Evolutionary conservation across 768 basidiomycete genomes (phyloP).

Genomic region (Epithele typhae): DNA sequence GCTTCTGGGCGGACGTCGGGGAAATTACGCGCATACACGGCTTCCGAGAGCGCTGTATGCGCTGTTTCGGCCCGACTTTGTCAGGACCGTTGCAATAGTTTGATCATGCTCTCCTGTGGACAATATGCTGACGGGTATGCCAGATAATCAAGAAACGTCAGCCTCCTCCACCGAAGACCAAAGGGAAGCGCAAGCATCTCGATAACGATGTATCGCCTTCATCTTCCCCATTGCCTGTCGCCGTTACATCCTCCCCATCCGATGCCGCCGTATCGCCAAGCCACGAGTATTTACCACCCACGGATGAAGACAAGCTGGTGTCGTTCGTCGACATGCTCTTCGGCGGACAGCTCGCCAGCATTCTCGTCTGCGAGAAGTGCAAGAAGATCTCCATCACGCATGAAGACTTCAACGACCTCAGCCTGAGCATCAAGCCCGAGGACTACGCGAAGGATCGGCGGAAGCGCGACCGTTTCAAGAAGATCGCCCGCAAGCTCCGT

Average conservation of each 20-base stretch:
- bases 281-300: constrained; percentile 3
- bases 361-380: constrained; percentile 92
- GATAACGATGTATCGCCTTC: neutral
- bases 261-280: too few relatives aligned
- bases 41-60: too few relatives aligned
- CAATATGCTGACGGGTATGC: too few relatives aligned
- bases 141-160: constrained; percentile 78
- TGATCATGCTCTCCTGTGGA: too few relatives aligned
- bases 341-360: constrained; percentile 82
- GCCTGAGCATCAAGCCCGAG: constrained; percentile 81
- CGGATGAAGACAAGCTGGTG: constrained; percentile 45
- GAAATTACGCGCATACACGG: too few relatives aligned
- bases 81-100: too few relatives aligned
- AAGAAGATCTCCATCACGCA: constrained; percentile 89
- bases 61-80: too few relatives aligned
- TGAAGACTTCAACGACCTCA: constrained; percentile 94
- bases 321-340: constrained; percentile 90
- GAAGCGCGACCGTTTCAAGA: constrained; percentile 75
- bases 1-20: too few relatives aligned
- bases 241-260: neutral
- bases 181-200: constrained; percentile 21
- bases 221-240: neutral
- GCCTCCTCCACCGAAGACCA: constrained; percentile 38
- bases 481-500: constrained; percentile 62
- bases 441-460: constrained; percentile 67